Base-by-base conservation (phyloP, 768 basidiomycete species). In the Mycena crocata region DNA sequence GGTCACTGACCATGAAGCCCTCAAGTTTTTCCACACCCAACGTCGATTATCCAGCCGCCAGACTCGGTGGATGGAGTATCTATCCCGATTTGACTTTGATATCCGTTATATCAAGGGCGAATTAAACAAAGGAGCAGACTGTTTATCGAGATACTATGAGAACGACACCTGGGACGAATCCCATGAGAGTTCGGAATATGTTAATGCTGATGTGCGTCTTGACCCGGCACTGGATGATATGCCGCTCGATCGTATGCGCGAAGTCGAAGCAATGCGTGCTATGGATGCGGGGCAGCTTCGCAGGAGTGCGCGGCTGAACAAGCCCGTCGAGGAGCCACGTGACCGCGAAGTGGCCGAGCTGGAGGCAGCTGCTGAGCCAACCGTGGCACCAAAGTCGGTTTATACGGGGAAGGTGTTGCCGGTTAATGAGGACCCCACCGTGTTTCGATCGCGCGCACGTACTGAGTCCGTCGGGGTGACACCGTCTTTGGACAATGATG, bases 61-160 rank as follows among this genome's bases (percentile, higher is more conserved):
- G 39, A 40, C 57, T 7, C 52, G 75, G 12, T 82, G 80, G 78
- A 68, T 69, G 39, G 77, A 82, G n/a, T 80, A 74, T 52, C n/a
- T 80, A 14, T 68, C 65, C 0, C 23, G 67, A 1, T 81, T 80
- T 54, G 64, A 80, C 45, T 71, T 64, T 37, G 66, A 74, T 14
- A 75, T 78, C 24, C 8, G 51, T 5, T 39, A 0, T 78, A 79
- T 40, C 71, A 69, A 30, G 75, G 80, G 23, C 77, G 73, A 0
- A n/a, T n/a, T n/a, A n/a, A n/a, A n/a, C n/a, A n/a, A n/a, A n/a
- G n/a, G n/a, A n/a, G n/a, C n/a, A n/a, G 78, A 81, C 54, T 74
- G 70, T 14, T 46, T 80, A 8, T 81, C 76, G 5, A 64, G 71
- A 0, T 73, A 80, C 66, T 82, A 77, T 48, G 70, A 80, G 56